These are phyloP conservation scores for Solanum tacnaense DNA, from an alignment of 257 asterid species.

Conservation along the genomic window DNA sequence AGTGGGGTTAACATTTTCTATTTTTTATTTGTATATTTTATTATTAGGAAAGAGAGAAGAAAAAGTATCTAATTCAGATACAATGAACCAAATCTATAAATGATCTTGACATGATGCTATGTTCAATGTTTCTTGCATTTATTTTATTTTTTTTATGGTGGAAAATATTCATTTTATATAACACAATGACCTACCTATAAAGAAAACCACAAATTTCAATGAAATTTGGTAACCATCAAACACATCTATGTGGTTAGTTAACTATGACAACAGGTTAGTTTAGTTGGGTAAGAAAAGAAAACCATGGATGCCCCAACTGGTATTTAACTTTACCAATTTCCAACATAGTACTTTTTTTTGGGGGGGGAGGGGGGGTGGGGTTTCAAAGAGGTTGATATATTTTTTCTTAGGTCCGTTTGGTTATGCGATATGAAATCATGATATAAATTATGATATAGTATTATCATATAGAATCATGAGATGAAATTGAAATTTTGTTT, in stretches of 20 bases:
- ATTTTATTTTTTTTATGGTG: background rate
- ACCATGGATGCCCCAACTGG: background rate
- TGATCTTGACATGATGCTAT: slow-evolving; percentile 6
- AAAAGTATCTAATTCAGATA: slow-evolving; percentile 15
- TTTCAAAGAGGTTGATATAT: background rate
- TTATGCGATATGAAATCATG: no score
- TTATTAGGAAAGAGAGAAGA: background rate
- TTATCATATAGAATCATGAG: no score
- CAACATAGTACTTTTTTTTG: background rate
- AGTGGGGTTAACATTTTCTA: slow-evolving; percentile 25
- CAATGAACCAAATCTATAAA: slow-evolving; percentile 38
- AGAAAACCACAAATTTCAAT: background rate
- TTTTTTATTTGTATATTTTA: background rate
- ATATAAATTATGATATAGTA: no score
- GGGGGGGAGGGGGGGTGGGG: no score
- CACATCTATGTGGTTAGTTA: background rate
- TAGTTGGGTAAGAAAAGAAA: background rate
- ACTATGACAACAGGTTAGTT: background rate
- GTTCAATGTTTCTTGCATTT: slow-evolving; percentile 58
- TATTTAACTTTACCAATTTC: background rate
- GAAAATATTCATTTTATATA: background rate
- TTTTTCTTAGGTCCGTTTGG: no score
- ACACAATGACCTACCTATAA: background rate
- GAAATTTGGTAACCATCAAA: background rate
- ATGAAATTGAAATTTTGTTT: no score